Conservation (phyloP, 176 grass and related monocot species). For the Musa acuminata region DNA sequence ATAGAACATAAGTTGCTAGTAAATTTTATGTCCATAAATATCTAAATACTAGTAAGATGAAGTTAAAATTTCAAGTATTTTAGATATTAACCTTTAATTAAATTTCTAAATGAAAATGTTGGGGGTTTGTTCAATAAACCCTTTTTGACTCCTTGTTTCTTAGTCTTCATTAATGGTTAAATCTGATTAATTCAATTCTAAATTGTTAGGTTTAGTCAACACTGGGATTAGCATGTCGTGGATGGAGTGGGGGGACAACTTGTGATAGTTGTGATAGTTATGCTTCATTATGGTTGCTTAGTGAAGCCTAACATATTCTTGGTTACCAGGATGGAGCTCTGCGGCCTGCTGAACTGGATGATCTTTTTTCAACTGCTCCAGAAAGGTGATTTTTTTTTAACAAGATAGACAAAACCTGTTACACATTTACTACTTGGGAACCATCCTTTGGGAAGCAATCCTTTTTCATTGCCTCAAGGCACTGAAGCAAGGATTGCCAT, state of each 20-base stretch:
- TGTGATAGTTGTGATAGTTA: no score
- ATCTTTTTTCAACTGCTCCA: conserved; percentile 89
- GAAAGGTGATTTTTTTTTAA: conserved; percentile 55
- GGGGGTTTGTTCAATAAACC: background rate
- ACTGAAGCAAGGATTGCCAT: no score
- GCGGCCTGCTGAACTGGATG: conserved; percentile 80
- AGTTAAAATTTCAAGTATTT: no score
- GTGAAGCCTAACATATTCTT: background rate
- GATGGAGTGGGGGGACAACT: background rate
- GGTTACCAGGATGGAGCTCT: conserved; percentile 65
- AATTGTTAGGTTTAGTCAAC: no score
- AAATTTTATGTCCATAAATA: no score
- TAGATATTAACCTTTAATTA: background rate
- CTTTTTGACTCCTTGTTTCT: background rate
- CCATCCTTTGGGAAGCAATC: background rate
- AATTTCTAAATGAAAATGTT: background rate
- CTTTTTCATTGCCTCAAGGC: background rate
- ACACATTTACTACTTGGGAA: background rate
- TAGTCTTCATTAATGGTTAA: background rate
- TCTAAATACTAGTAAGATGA: no score
- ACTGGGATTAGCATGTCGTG: background rate
- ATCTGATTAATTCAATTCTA: background rate
- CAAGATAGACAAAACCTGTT: conserved; percentile 3
- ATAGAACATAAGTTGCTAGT: no score
- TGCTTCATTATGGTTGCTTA: background rate